Percentiles rank a stretch among this genome's conserved stretches.
These are phyloP conservation scores for Eutrema salsugineum DNA, from an alignment of 441 rosid genomes.

Conservation along the genomic window DNA sequence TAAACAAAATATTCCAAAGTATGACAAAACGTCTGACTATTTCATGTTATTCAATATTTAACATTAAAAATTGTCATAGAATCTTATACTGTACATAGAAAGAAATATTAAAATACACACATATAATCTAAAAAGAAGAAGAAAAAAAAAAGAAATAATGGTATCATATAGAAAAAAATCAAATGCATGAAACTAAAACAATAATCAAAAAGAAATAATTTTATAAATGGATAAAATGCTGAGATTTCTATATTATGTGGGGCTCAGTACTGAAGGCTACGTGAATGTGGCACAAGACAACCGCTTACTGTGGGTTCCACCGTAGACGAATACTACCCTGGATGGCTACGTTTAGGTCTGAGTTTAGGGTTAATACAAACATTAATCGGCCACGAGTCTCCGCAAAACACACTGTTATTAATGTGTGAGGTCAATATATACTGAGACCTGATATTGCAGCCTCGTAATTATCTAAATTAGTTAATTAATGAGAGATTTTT, in stretches of 20 bases:
- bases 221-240: background rate
- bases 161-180: background rate
- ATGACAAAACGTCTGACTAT: background rate
- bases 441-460: background rate
- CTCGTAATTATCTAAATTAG: background rate
- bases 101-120: background rate
- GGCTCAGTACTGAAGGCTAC: background rate
- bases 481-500: background rate
- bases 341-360: background rate
- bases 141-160: background rate
- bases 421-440: background rate
- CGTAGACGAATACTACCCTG: background rate
- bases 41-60: background rate
- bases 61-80: background rate
- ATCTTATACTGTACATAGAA: background rate
- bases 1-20: no score
- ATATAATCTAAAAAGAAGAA: background rate
- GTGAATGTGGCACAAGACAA: constrained; percentile 3
- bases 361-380: constrained; percentile 5
- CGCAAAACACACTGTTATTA: background rate
- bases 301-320: constrained; percentile 17
- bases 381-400: constrained; percentile 15
- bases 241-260: background rate
- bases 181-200: background rate
- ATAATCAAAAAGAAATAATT: background rate